A percentile compares a stretch with the other conserved stretches of the same genome.
Evolutionary conservation across 371 early-diverging fungal species (phyloP).

Genomic region (Lichtheimia hyalospora): DNA sequence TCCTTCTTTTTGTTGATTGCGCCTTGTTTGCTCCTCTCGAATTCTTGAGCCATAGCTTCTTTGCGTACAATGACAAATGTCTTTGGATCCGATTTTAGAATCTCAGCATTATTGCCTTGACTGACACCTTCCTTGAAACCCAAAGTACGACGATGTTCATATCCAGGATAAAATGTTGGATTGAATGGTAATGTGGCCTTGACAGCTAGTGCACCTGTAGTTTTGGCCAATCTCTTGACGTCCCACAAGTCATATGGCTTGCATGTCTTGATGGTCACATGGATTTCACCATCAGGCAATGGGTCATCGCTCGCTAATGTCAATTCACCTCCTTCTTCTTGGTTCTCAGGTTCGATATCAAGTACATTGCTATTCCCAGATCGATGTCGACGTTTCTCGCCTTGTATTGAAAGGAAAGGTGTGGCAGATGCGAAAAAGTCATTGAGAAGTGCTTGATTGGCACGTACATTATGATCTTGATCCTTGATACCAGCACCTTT

Average conservation of each 20-base stretch:
- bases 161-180: constrained; percentile 78
- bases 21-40: constrained; percentile 33
- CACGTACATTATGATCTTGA: constrained; percentile 81
- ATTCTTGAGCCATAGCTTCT: constrained; percentile 48
- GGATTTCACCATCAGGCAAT: constrained; percentile 65
- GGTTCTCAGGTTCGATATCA: constrained; percentile 6
- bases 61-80: constrained; percentile 70
- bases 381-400: constrained; percentile 4
- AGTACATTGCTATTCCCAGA: neutral
- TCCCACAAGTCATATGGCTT: constrained; percentile 90
- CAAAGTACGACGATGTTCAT: constrained; percentile 92
- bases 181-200: constrained; percentile 66
- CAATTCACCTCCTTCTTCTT: constrained; percentile 7
- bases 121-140: constrained; percentile 86
- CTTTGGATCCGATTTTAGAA: constrained; percentile 63
- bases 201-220: constrained; percentile 56
- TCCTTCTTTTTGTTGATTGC: constrained; percentile 14
- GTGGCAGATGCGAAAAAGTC: constrained; percentile 70
- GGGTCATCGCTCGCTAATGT: constrained; percentile 15
- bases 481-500: constrained; percentile 91
- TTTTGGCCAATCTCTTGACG: constrained; percentile 72
- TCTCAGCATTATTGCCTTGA: constrained; percentile 79
- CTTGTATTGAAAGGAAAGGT: constrained; percentile 45
- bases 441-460: constrained; percentile 78
- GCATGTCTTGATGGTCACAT: constrained; percentile 83